phyloP scores from a whole-genome alignment of 2,329 filamentous ascomycete genomes.

The Fusarium sp. region DNA sequence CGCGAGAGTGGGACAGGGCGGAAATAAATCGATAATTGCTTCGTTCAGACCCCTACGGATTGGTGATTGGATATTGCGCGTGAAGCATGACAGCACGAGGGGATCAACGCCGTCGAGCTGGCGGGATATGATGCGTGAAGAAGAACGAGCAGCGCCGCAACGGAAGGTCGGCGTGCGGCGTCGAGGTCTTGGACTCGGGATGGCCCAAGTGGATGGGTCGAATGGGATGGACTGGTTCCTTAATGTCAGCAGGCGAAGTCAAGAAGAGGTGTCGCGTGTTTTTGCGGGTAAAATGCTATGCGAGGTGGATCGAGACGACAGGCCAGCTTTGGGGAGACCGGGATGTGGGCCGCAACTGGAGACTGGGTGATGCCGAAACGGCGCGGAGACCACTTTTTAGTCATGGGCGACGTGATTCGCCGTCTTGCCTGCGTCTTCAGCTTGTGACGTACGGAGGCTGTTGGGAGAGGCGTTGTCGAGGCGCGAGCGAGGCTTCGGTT shows the following conservation, averaged over 20 bases:
- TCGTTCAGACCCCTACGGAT: constrained; percentile 39
- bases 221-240: constrained; percentile 34
- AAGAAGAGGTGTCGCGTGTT: constrained; percentile 43
- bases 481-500: constrained; percentile 17
- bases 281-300: constrained; percentile 45
- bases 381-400: constrained; percentile 32
- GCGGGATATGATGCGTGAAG: background rate
- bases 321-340: constrained; percentile 42
- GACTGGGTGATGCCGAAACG: constrained; percentile 34
- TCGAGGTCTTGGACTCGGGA: constrained; percentile 7
- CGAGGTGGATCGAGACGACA: constrained; percentile 42
- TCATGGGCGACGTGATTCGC: constrained; percentile 32
- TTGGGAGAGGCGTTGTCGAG: constrained; percentile 22
- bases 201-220: constrained; percentile 32
- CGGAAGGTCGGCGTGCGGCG: constrained; percentile 17
- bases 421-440: constrained; percentile 14
- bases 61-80: constrained; percentile 31
- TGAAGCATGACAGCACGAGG: constrained; percentile 39
- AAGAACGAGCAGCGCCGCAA: constrained; percentile 12
- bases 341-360: constrained; percentile 45
- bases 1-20: constrained; percentile 38
- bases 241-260: constrained; percentile 39
- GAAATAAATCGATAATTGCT: constrained; percentile 38
- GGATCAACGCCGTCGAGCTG: constrained; percentile 18
- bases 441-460: constrained; percentile 18